phyloP scores from a whole-genome alignment of 805 yeast genomes.

The Yamadazyma sp. region DNA sequence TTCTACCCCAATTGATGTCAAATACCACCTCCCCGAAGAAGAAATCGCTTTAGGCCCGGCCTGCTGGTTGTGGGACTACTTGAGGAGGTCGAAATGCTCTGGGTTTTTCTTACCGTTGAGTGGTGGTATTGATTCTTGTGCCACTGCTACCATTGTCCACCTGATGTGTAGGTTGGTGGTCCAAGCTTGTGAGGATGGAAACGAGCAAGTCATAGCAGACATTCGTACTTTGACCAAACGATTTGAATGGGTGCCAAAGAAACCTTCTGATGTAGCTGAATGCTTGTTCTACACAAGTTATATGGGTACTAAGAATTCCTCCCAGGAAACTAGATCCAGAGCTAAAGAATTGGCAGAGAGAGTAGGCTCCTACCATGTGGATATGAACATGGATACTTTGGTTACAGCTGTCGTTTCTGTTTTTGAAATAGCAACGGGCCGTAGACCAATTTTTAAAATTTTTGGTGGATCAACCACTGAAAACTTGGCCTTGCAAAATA shows the following conservation, averaged over 20 bases:
- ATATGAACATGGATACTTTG: slow-evolving; percentile 85
- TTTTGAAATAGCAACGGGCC: slow-evolving; percentile 89
- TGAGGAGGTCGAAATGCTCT: slow-evolving; percentile 84
- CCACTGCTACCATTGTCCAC: slow-evolving; percentile 91
- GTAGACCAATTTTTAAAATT: slow-evolving; percentile 81
- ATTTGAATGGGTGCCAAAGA: slow-evolving; percentile 61
- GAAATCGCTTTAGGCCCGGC: slow-evolving; percentile 99
- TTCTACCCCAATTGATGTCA: slow-evolving; percentile 47
- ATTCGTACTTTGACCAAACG: slow-evolving; percentile 64
- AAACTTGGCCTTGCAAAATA: slow-evolving; percentile 91
- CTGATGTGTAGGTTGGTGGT: slow-evolving; percentile 91
- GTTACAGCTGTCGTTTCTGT: slow-evolving; percentile 72
- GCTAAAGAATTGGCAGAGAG: slow-evolving; percentile 72
- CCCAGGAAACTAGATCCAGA: slow-evolving; percentile 78
- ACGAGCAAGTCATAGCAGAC: slow-evolving; percentile 74
- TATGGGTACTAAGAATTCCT: slow-evolving; percentile 96
- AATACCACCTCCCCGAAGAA: slow-evolving; percentile 83
- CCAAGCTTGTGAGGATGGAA: slow-evolving; percentile 64
- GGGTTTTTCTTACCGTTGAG: slow-evolving; percentile 92
- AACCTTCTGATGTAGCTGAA: slow-evolving; percentile 73
- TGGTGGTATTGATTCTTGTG: slow-evolving; percentile 98
- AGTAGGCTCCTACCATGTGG: slow-evolving; percentile 88
- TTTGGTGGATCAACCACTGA: slow-evolving; percentile 93
- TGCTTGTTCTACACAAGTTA: slow-evolving; percentile 84
- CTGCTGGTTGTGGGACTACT: slow-evolving; percentile 98